phyloP scores from a whole-genome alignment of 768 basidiomycete species.

The Trametes cinnabarina region DNA sequence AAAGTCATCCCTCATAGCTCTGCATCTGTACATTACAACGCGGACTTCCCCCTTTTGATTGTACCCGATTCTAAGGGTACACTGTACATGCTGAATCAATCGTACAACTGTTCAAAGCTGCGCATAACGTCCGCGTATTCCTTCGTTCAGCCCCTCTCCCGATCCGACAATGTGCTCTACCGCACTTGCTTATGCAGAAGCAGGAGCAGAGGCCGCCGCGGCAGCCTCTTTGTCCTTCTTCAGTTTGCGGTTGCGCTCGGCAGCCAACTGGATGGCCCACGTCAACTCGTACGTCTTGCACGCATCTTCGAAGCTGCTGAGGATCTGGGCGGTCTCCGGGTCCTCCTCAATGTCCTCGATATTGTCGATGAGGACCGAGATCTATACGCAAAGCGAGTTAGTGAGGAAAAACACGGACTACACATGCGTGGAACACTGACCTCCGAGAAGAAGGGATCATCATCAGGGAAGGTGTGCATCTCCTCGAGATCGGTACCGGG shows the following conservation, averaged over 20 bases:
- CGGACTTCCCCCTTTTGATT: not conserved
- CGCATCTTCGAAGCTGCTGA: conserved; percentile 85
- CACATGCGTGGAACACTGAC: conserved; percentile 26
- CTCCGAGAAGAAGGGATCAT: conserved; percentile 95
- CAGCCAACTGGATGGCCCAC: conserved; percentile 87
- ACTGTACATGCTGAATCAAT: not conserved
- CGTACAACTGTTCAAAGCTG: not conserved
- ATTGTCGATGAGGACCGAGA: conserved; percentile 84
- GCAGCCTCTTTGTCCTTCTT: conserved; percentile 7
- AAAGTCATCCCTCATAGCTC: too few species aligned
- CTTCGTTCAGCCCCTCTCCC: too few species aligned
- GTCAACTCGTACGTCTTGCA: conserved; percentile 88
- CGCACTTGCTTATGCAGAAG: not conserved
- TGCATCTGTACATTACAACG: not conserved
- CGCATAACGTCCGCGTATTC: not conserved
- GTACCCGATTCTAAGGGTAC: not conserved
- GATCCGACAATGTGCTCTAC: too few species aligned
- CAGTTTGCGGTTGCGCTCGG: conserved; percentile 58
- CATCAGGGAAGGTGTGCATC: conserved; percentile 67
- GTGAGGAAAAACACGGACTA: not conserved
- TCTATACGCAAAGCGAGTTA: conserved; percentile 25
- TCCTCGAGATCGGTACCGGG: conserved; percentile 81
- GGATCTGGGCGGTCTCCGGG: conserved; percentile 73
- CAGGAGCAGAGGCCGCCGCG: not conserved
- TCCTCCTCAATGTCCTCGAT: conserved; percentile 90